Evolutionary conservation across 106 monocot species (phyloP), one percentile per base, ranked within the genome.

Genomic region (Posidonia australis): DNA sequence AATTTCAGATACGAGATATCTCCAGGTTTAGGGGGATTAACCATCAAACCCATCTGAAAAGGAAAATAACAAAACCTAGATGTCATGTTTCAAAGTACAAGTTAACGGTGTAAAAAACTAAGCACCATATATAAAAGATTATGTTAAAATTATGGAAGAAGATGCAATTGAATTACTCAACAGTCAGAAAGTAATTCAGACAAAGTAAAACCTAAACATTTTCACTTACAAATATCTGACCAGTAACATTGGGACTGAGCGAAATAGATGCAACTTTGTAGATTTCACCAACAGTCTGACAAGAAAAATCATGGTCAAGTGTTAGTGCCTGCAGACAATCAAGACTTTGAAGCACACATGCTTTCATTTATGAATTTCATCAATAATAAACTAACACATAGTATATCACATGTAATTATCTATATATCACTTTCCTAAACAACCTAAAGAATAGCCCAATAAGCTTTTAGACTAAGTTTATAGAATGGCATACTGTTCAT

Each of bases 171-270:
- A n/a, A n/a, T n/a, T n/a, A n/a, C n/a, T n/a, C n/a, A n/a, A 29
- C 4, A 14, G 10, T 11, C n/a, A 70, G 3, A 47, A 18, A n/a
- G 1, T 16, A n/a, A 16, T 49, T 49, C 48, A 16, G 13, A 49
- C n/a, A 1, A 21, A 19, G n/a, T 13, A 25, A 31, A 48, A 62
- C 5, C 57, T 11, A 58, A 67, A 14, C 24, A 67, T 46, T 51
- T 80, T 49, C 28, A 91, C 98, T 91, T 85, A 99, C 98, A 78
- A 99, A 99, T 76, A 99, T 99, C 64, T 99, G 98, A 25, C 91
- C 91, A 44, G 98, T 85, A 7, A 99, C 91, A 74, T 88, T 99
- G 44, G 91, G 91, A 65, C 98, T 91, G 66, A 99, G 98, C 46
- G 91, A 74, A 73, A 99, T 63, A 51, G 98, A 99, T 52, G 98